Percentiles rank a stretch among this genome's conserved stretches.
Evolutionary conservation across 345 rosid genomes (phyloP).

Genomic region (Moricandia arvensis): DNA sequence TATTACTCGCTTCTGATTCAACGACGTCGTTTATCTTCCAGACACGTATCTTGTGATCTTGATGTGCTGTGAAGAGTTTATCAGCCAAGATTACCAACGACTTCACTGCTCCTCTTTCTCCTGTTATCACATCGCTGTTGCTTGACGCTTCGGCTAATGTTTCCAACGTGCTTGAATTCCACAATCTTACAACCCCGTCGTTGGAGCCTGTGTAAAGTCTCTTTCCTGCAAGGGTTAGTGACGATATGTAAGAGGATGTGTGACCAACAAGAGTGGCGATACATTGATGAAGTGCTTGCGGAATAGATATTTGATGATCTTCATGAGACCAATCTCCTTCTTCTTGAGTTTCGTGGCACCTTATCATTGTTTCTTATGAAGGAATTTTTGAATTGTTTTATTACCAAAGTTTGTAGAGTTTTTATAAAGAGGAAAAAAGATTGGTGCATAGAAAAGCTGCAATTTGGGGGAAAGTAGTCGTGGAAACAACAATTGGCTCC

Average conservation of each 20-base stretch:
- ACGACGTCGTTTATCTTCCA: slow-evolving; percentile 60
- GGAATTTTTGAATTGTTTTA: slow-evolving; percentile 8
- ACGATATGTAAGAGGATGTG: slow-evolving; percentile 58
- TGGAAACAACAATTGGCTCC: slow-evolving; percentile 34
- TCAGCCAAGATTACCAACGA: slow-evolving; percentile 62
- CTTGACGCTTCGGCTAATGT: slow-evolving; percentile 35
- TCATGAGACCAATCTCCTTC: slow-evolving; percentile 1
- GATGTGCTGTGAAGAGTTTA: slow-evolving; percentile 88
- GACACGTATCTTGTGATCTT: slow-evolving; percentile 90
- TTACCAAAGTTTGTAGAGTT: slow-evolving; percentile 4
- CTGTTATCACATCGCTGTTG: slow-evolving; percentile 23
- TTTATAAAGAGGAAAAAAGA: slow-evolving; percentile 14
- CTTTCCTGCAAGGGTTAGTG: slow-evolving; percentile 58
- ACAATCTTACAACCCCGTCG: slow-evolving; percentile 59
- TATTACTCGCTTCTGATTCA: slow-evolving; percentile 13
- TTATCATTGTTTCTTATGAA: slow-evolving; percentile 27
- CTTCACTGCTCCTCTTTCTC: slow-evolving; percentile 64
- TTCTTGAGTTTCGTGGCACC: not conserved
- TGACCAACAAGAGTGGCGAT: slow-evolving; percentile 63
- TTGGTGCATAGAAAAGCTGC: slow-evolving; percentile 13
- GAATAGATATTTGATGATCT: slow-evolving; percentile 12
- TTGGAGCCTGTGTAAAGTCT: slow-evolving; percentile 72
- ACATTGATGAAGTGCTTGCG: slow-evolving; percentile 43
- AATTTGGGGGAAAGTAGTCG: slow-evolving; percentile 26
- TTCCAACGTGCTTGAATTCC: slow-evolving; percentile 46